These are phyloP conservation scores for Lachnellula arida DNA, from an alignment of 2,329 filamentous ascomycete species.

Conservation along the genomic window DNA sequence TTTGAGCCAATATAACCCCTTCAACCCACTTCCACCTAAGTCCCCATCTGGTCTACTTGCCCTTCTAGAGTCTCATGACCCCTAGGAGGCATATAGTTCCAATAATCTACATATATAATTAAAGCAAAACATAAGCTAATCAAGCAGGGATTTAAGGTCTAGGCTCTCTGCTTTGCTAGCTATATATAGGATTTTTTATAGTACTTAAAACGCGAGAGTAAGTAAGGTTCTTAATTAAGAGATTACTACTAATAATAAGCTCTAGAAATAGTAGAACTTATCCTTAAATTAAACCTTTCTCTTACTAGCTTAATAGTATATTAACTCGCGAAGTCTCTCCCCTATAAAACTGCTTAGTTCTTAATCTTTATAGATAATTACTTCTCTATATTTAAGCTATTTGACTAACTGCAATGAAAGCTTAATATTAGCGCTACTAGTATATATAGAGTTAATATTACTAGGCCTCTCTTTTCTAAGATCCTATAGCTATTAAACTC, in stretches of 20 bases:
- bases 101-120: too few species aligned
- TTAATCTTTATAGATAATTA: background rate
- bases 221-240: too few species aligned
- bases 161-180: background rate
- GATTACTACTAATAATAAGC: background rate
- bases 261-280: background rate
- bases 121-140: too few species aligned
- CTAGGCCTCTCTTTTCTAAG: background rate
- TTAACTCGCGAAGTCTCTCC: background rate
- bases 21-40: too few species aligned
- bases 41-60: too few species aligned
- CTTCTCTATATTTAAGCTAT: background rate
- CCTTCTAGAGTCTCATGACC: too few species aligned
- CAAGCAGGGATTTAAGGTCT: background rate
- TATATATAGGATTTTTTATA: background rate
- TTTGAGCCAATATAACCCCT: too few species aligned
- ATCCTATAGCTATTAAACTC: background rate
- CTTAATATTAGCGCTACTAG: background rate
- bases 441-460: background rate
- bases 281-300: background rate
- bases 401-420: background rate
- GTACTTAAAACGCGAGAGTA: background rate
- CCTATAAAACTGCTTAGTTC: background rate
- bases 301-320: background rate
- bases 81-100: too few species aligned